phyloP scores from a whole-genome alignment of 2,329 filamentous ascomycete genomes.

The Uncinocarpus reesii region DNA sequence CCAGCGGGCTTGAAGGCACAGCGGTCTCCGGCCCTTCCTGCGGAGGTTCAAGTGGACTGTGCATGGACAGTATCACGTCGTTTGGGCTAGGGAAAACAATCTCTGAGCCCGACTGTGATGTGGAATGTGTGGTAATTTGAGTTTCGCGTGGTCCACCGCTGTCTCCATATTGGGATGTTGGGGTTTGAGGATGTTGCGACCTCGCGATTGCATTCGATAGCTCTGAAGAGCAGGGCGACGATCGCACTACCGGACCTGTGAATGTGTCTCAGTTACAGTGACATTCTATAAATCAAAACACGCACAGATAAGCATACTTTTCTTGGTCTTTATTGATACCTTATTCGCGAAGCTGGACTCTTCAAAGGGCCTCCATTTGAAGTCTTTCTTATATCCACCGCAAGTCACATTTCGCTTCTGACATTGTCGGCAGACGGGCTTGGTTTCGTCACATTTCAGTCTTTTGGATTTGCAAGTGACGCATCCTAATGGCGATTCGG shows the following conservation, averaged over 20 bases:
- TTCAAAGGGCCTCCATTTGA: slow-evolving; percentile 63
- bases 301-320: slow-evolving; percentile 33
- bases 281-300: too few species aligned
- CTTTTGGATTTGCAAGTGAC: slow-evolving; percentile 64
- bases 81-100: background rate
- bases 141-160: background rate
- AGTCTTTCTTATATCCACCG: slow-evolving; percentile 64
- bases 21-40: background rate
- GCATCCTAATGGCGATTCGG: slow-evolving; percentile 44
- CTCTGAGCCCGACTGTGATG: background rate
- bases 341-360: slow-evolving; percentile 46
- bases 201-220: background rate
- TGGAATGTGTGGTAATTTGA: background rate
- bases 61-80: background rate
- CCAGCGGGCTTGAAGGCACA: background rate
- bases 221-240: background rate
- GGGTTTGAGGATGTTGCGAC: background rate
- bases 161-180: background rate
- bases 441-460: slow-evolving; percentile 63
- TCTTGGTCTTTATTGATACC: slow-evolving; percentile 36
- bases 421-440: slow-evolving; percentile 58
- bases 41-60: background rate
- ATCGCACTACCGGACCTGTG: background rate
- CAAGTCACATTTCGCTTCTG: slow-evolving; percentile 54
- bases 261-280: too few species aligned